These are phyloP conservation scores for Phytophthora cajani DNA, from an alignment of 352 stramenopile species.

Conservation along the genomic window DNA sequence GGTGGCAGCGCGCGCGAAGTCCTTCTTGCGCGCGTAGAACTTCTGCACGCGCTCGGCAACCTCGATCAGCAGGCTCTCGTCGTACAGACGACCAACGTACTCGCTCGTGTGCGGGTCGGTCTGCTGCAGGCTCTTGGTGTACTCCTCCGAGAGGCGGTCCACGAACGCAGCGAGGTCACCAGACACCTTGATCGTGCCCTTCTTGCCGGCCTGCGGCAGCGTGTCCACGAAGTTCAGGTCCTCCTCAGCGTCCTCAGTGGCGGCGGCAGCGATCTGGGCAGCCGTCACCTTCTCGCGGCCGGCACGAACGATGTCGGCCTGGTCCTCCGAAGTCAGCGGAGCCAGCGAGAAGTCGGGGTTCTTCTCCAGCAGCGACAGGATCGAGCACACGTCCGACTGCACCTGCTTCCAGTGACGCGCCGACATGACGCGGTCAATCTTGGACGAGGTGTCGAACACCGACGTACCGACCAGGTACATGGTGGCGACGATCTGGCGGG, in stretches of 20 bases:
- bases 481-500: slow-evolving; percentile 74
- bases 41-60: slow-evolving; percentile 87
- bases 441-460: slow-evolving; percentile 84
- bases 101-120: slow-evolving; percentile 96
- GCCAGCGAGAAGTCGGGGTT: slow-evolving; percentile 83
- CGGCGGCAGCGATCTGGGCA: slow-evolving; percentile 49
- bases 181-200: slow-evolving; percentile 89
- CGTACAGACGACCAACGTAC: slow-evolving; percentile 94
- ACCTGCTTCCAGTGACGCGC: slow-evolving; percentile 79
- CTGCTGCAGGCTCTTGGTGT: slow-evolving; percentile 98
- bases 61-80: slow-evolving; percentile 93
- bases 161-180: slow-evolving; percentile 91
- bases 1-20: slow-evolving; percentile 79
- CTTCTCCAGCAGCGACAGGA: slow-evolving; percentile 82
- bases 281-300: slow-evolving; percentile 78
- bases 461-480: slow-evolving; percentile 87
- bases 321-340: slow-evolving; percentile 80
- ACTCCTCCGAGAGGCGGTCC: slow-evolving; percentile 96
- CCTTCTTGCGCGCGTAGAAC: slow-evolving; percentile 91
- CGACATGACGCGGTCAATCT: slow-evolving; percentile 90
- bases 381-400: slow-evolving; percentile 64
- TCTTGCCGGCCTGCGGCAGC: slow-evolving; percentile 69
- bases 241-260: slow-evolving; percentile 83
- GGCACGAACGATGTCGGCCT: slow-evolving; percentile 83
- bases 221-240: slow-evolving; percentile 86